A percentile compares a stretch with the other conserved stretches of the same genome.
These are phyloP conservation scores for Madurella mycetomatis DNA, from an alignment of 2,329 filamentous ascomycete genomes.

Conservation along the genomic window DNA sequence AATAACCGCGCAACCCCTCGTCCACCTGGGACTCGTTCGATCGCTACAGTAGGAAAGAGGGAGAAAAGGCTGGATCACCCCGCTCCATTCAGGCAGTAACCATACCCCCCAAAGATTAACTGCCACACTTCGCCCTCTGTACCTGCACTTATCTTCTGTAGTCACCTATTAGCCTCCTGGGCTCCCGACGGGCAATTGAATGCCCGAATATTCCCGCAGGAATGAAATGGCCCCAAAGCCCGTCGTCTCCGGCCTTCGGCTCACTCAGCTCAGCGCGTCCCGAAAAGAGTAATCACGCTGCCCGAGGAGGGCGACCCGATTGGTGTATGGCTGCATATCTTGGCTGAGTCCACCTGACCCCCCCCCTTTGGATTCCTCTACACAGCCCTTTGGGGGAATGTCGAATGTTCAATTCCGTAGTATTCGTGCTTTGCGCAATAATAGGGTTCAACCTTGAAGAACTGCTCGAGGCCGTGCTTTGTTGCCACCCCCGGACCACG, in stretches of 20 bases:
- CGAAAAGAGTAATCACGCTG: not conserved
- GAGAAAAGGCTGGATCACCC: too few relatives aligned
- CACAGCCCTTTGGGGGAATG: not conserved
- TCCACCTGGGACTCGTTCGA: too few relatives aligned
- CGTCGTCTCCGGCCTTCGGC: not conserved
- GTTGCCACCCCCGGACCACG: constrained; percentile 6
- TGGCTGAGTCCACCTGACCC: constrained; percentile 12
- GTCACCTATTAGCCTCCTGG: not conserved
- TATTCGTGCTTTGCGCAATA: not conserved
- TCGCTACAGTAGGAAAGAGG: too few relatives aligned
- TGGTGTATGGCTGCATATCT: not conserved
- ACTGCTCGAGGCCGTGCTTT: not conserved
- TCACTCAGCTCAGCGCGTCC: not conserved
- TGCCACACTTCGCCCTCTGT: not conserved
- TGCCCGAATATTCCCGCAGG: not conserved
- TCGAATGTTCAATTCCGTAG: not conserved
- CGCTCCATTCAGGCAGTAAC: too few relatives aligned
- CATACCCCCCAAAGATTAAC: too few relatives aligned
- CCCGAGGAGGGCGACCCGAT: not conserved
- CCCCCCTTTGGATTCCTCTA: not conserved
- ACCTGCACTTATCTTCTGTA: not conserved
- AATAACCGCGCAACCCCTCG: too few relatives aligned
- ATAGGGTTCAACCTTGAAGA: not conserved
- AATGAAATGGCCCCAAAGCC: not conserved
- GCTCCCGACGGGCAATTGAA: not conserved